Evolutionary conservation across 257 asterid species (phyloP).

Genomic region (Gentiana dahurica): DNA sequence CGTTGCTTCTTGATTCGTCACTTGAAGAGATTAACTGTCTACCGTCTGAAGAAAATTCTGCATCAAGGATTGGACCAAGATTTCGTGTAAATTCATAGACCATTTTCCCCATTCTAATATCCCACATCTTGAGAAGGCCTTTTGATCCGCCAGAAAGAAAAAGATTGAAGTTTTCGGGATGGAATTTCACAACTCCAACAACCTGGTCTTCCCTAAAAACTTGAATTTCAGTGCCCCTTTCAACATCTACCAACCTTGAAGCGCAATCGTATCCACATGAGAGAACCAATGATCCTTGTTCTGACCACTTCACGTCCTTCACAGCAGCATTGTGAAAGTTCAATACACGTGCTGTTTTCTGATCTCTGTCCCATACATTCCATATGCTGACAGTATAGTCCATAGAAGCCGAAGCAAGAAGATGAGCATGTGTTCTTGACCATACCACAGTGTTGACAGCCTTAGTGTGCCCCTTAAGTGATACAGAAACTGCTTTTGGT

Average conservation of each 20-base stretch:
- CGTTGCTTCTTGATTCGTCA: conserved; percentile 68
- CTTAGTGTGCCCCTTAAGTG: conserved; percentile 62
- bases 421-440: conserved; percentile 73
- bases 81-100: conserved; percentile 58
- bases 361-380: conserved; percentile 76
- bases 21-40: conserved; percentile 67
- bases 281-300: conserved; percentile 51
- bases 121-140: conserved; percentile 82
- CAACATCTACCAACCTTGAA: conserved; percentile 76
- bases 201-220: conserved; percentile 77
- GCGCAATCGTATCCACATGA: conserved; percentile 94
- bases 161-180: conserved; percentile 58
- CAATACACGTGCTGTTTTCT: conserved; percentile 45
- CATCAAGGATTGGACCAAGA: conserved; percentile 88
- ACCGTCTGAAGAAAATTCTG: conserved; percentile 65
- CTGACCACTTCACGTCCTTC: conserved; percentile 92
- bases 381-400: conserved; percentile 69
- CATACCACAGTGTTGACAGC: conserved; percentile 75
- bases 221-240: conserved; percentile 49
- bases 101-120: conserved; percentile 55
- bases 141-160: conserved; percentile 90
- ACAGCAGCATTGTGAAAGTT: conserved; percentile 63
- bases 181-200: conserved; percentile 64
- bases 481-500: conserved; percentile 29
- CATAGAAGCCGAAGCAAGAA: conserved; percentile 92